Conservation (phyloP, 768 basidiomycete species). For the Brasilioporus rufonigricans region DNA sequence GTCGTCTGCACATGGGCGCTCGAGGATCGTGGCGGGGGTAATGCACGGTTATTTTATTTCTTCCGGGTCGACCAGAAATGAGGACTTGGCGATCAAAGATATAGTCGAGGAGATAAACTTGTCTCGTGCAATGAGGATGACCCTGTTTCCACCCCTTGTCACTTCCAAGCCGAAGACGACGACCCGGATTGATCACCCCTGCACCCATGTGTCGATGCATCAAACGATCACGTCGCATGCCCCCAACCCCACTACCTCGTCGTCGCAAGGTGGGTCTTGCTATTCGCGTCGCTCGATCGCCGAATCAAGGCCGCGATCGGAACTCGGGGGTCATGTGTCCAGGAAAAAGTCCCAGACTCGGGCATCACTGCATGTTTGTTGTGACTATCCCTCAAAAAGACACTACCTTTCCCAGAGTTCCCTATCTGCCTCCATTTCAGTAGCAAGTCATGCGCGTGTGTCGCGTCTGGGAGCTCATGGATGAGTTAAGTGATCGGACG, state of each 20-base stretch:
- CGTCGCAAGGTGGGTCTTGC: not conserved
- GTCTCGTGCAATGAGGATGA: not conserved
- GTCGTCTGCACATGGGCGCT: too few relatives aligned
- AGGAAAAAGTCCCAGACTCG: not conserved
- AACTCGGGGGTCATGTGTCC: not conserved
- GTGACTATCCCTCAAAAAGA: too few relatives aligned
- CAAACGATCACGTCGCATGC: not conserved
- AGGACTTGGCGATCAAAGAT: not conserved
- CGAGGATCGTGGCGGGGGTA: not conserved
- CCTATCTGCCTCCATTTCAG: not conserved
- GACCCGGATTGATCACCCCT: not conserved
- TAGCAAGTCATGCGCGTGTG: not conserved
- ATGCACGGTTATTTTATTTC: slow-evolving; percentile 1
- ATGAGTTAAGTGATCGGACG: too few relatives aligned
- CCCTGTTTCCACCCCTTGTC: not conserved
- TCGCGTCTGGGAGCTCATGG: not conserved
- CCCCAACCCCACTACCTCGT: not conserved
- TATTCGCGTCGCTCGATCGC: slow-evolving; percentile 3
- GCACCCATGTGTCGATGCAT: not conserved
- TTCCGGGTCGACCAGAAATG: not conserved
- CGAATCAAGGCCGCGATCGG: slow-evolving; percentile 1
- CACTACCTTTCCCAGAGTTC: too few relatives aligned
- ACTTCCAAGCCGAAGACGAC: not conserved
- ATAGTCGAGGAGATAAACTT: slow-evolving; percentile 2
- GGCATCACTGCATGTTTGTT: too few relatives aligned